A percentile compares a stretch with the other conserved stretches of the same genome.
Conservation (phyloP, 1,284 basidiomycete species). For the Pseudozyma sp. region DNA sequence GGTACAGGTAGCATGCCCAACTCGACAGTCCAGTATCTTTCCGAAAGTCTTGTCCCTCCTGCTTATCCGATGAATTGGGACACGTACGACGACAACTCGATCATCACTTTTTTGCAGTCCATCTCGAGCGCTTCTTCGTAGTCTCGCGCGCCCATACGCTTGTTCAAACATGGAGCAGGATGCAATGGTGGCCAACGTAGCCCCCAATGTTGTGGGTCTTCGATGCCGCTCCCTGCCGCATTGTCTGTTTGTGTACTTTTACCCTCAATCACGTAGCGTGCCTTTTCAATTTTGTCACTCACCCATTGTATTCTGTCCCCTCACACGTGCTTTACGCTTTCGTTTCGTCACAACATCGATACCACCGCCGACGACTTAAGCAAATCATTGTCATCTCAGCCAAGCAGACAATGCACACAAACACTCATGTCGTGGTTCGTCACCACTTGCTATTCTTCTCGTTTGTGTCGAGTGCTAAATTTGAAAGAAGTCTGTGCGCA, state of each 20-base stretch:
- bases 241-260: slow-evolving; percentile 1
- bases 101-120: slow-evolving; percentile 49
- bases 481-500: neutral
- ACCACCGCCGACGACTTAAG: neutral
- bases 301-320: neutral
- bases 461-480: neutral
- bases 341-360: neutral
- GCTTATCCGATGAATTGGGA: slow-evolving; percentile 53
- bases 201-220: neutral
- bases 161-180: no score
- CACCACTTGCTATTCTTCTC: neutral
- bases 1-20: slow-evolving; percentile 9
- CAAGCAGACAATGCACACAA: neutral
- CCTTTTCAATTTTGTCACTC: neutral
- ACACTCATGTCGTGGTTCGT: neutral
- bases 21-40: slow-evolving; percentile 35
- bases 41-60: slow-evolving; percentile 44
- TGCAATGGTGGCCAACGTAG: neutral
- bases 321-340: neutral
- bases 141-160: no score
- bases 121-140: slow-evolving; percentile 31
- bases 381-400: neutral
- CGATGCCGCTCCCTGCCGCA: neutral
- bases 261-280: no score
- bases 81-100: slow-evolving; percentile 50